Base-by-base conservation (phyloP, 805 yeast species). In the Candida khao-thaluensis region DNA sequence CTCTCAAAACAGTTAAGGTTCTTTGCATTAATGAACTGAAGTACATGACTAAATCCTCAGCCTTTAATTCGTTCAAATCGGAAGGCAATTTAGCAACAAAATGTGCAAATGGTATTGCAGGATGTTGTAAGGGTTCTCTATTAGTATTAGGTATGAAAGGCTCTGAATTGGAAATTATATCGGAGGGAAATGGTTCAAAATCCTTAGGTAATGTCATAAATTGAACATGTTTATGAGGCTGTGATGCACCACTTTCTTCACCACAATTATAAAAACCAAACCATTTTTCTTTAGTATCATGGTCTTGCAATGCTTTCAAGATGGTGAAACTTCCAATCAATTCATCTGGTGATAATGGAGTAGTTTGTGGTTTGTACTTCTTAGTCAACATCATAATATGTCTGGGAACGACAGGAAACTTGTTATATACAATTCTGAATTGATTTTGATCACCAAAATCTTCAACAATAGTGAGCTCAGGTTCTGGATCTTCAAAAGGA, bases 221-320 rank as follows among this genome's bases (percentile, higher is more conserved):
- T 62, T 93, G 99, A 46, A 93, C 62, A 62, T 91, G 99, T 57
- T 86, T 88, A 65, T 91, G 99, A 34, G 85, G 82, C 54, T 89
- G 93, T 0, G 96, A 88, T n/a, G 96, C 95, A 1, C 98, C 99
- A 45, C 95, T 79, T 50, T 79, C 73, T 14, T 81, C 79, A 6
- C 99, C 99, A 54, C 87, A 81, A 60, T 91, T 91, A 72, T 79
- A 91, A 60, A 91, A 91, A 0, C 89, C 89, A 57, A 90, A 70
- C 71, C 85, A 82, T 41, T 76, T 71, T 11, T 59, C 66, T 16
- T 57, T 62, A 2, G 55, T 36, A 46, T 44, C 59, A 3, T 17
- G 20, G 40, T 61, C 59, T 51, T 78, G 77, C 37, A 84, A 64
- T 12, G 62, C 64, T 11, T 60, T 56, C 44, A 91, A 64, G 16